phyloP scores from a whole-genome alignment of 1,284 basidiomycete genomes.

The Rhodotorula sp. region DNA sequence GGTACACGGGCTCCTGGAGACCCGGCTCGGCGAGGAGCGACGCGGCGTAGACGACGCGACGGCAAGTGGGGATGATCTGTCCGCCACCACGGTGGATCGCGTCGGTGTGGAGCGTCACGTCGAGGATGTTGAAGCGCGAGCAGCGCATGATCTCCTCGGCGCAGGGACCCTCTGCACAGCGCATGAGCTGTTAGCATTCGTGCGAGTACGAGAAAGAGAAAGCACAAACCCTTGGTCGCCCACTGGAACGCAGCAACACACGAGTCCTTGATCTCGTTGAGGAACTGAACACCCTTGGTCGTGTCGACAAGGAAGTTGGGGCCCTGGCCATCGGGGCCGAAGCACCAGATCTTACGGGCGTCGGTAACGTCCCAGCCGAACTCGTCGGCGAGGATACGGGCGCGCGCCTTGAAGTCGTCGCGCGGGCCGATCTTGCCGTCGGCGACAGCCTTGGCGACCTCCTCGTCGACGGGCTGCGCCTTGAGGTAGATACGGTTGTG shows the following conservation, averaged over 20 bases:
- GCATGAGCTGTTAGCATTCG: not conserved
- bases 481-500: conserved; percentile 98
- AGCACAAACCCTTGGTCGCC: conserved; percentile 75
- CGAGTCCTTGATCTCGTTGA: conserved; percentile 97
- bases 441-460: conserved; percentile 92
- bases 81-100: conserved; percentile 99
- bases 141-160: conserved; percentile 99
- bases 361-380: conserved; percentile 99
- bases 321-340: conserved; percentile 97
- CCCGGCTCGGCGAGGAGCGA: conserved; percentile 86
- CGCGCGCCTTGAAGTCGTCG: conserved; percentile 97
- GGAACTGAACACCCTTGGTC: conserved; percentile 77
- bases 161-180: conserved; percentile 69
- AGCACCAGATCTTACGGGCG: conserved; percentile 99
- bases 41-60: conserved; percentile 96
- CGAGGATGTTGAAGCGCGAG: conserved; percentile 91
- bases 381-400: conserved; percentile 93
- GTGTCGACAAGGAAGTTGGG: conserved; percentile 97
- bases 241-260: conserved; percentile 99
- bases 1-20: conserved; percentile 96
- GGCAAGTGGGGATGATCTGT: conserved; percentile 92
- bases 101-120: conserved; percentile 97
- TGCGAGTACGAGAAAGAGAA: not conserved
- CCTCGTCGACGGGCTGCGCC: conserved; percentile 90
- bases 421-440: conserved; percentile 79